Evolutionary conservation across 257 asterid species (phyloP), one percentile per base, ranked within the genome.

Genomic region (Solanum corneliomulleri): DNA sequence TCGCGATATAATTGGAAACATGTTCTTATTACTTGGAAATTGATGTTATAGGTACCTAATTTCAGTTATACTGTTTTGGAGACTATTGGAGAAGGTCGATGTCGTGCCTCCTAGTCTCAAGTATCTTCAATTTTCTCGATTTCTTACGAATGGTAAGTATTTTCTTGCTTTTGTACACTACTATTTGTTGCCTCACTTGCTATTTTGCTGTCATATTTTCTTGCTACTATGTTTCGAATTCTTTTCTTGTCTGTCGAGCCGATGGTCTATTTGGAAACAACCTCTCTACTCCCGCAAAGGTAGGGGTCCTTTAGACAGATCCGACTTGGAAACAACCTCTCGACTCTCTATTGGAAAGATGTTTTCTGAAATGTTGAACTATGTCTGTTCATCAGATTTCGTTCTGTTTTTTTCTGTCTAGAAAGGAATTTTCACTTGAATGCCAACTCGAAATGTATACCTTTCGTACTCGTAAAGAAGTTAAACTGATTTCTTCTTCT

Each of bases 41-140:
- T 20, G 3, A 37, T 86, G 49, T 93, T 88, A 71, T 87, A 96
- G 98, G 96, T 96, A 96, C 86, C 88, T 94, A 76, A 96, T 96
- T 74, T 94, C 95, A 11, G 11, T 87, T 41, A 92, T 94, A 91
- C 95, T 96, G 33, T 82, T 94, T 25, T 91, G 94, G 96, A 93
- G 91, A 89, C 88, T 96, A 77, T 87, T 37, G 86, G 92, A 86
- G 13, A 89, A 89, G 90, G 97, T 94, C 7, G 90, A 91, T 90
- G 92, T 96, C 45, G 75, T 93, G 15, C 95, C 98, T 81, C 96
- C 96, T n/a, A 89, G 90, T 83, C 91, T 89, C 84, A 91, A 91
- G 62, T 87, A 90, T 56, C 89, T 96, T 84, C 98, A 94, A 82
- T 89, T 94, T 33, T 90, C 92, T 23, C 98, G 96, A 13, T 96